A percentile compares a stretch with the other conserved stretches of the same genome.
Evolutionary conservation across 176 grass and related monocot species (phyloP).

Genomic region (Microstegium vimineum): DNA sequence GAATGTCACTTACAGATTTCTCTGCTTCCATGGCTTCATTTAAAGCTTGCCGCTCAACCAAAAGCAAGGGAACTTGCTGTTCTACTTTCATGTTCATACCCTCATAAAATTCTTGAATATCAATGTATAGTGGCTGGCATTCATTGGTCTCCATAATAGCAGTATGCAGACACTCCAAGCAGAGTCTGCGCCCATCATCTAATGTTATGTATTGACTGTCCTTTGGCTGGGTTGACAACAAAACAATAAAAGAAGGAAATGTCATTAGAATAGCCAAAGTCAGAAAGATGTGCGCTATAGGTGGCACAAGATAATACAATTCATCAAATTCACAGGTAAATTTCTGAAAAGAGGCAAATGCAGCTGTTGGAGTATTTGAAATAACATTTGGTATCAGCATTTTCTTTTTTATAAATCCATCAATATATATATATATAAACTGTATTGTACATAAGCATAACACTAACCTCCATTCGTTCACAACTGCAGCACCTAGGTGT

Average conservation of each 20-base stretch:
- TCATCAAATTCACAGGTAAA: constrained; percentile 13
- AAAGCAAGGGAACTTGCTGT: constrained; percentile 72
- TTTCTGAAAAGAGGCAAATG: constrained; percentile 13
- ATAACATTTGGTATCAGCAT: background rate
- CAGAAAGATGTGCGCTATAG: background rate
- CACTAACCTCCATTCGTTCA: constrained; percentile 73
- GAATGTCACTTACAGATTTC: constrained; percentile 56
- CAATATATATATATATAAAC: background rate
- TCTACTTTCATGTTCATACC: constrained; percentile 85
- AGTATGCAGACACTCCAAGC: constrained; percentile 76
- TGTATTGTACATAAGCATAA: background rate
- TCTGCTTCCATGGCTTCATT: constrained; percentile 84
- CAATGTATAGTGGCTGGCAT: constrained; percentile 81
- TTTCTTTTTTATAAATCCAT: background rate
- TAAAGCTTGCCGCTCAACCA: constrained; percentile 77
- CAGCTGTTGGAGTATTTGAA: background rate
- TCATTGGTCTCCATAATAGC: constrained; percentile 72
- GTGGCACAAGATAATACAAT: background rate
- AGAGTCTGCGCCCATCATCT: constrained; percentile 83
- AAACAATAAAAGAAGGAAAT: constrained; percentile 6
- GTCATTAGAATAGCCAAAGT: background rate
- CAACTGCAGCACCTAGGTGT: constrained; percentile 84
- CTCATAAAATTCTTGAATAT: constrained; percentile 87
- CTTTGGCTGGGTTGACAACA: constrained; percentile 43
- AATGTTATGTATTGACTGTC: constrained; percentile 67